phyloP scores from a whole-genome alignment of 345 rosid genomes.

The Citrus hindsii region DNA sequence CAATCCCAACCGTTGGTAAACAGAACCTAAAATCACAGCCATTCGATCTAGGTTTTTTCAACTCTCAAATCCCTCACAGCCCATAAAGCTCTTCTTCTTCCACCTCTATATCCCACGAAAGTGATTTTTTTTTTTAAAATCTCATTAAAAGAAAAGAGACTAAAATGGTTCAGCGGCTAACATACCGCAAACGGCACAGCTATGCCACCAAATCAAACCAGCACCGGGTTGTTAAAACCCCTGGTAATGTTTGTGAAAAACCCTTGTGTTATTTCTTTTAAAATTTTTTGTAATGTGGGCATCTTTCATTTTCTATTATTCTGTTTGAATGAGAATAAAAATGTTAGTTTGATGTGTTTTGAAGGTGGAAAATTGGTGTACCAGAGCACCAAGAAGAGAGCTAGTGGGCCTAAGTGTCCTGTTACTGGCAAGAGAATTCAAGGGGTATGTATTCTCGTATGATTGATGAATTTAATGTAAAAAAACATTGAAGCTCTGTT shows the following conservation, averaged over 20 bases:
- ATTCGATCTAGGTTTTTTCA: conserved; percentile 19
- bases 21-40: background rate
- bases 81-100: background rate
- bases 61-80: background rate
- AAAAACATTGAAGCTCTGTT: background rate
- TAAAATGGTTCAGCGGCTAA: conserved; percentile 68
- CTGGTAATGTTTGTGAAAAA: conserved; percentile 26
- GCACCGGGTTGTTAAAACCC: conserved; percentile 63
- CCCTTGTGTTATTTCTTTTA: background rate
- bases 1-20: conserved; percentile 9
- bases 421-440: conserved; percentile 76
- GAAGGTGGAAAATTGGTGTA: conserved; percentile 75
- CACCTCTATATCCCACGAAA: background rate
- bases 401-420: conserved; percentile 68
- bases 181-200: conserved; percentile 67
- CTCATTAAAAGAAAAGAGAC: background rate
- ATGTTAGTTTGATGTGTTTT: background rate
- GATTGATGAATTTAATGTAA: background rate
- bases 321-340: background rate
- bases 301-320: background rate
- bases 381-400: conserved; percentile 75
- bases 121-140: background rate
- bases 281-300: background rate
- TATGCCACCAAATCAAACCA: conserved; percentile 73
- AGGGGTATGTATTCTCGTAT: conserved; percentile 43